Evolutionary conservation across 2,329 filamentous ascomycete species (phyloP), one percentile per base, ranked within the genome.

Genomic region (Grosmannia penicillata): DNA sequence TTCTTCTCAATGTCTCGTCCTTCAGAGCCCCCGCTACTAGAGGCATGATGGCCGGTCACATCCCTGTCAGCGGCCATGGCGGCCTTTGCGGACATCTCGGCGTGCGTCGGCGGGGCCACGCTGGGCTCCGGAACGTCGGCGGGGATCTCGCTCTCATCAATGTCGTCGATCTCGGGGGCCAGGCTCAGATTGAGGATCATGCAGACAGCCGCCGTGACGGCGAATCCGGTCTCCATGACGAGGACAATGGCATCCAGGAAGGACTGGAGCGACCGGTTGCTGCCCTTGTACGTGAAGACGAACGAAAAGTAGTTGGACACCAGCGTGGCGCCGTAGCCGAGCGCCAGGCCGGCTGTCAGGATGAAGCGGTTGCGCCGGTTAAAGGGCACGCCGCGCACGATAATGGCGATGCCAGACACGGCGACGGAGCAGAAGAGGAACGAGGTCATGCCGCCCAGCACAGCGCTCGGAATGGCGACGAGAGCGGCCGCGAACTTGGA

Each of bases 281-380:
- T 56, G 10, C 82, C 82, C 0, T 55, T 53, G 52, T 87, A 87
- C 4, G 76, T 80, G 54, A 91, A 85, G 38, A 91, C 72, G 44
- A 71, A 66, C 43, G 61, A 55, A 51, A 84, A 85, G 64, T 82
- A 86, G 23, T 58, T 70, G 0, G 74, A 72, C 3, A 80, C 69
- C 0, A 82, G 59, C 1, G 75, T 80, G 9, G 77, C 77, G 40
- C 76, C 75, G 46, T 82, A 82, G 24, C 84, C 84, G 22, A 89
- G 61, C 0, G 81, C 68, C 24, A 91, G 62, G 0, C 78, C 73
- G 0, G 81, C 78, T 0, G 84, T 86, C 10, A 91, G 66, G 49
- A 91, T 82, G 60, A 91, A 91, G 19, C 84, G 70, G 49, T 82
- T 87, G 37, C 84, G 75, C 27, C 83, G 72, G n/a, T 72, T 85